Evolutionary conservation across 2,329 filamentous ascomycete genomes (phyloP).

Genomic region (Alternaria infectoria): DNA sequence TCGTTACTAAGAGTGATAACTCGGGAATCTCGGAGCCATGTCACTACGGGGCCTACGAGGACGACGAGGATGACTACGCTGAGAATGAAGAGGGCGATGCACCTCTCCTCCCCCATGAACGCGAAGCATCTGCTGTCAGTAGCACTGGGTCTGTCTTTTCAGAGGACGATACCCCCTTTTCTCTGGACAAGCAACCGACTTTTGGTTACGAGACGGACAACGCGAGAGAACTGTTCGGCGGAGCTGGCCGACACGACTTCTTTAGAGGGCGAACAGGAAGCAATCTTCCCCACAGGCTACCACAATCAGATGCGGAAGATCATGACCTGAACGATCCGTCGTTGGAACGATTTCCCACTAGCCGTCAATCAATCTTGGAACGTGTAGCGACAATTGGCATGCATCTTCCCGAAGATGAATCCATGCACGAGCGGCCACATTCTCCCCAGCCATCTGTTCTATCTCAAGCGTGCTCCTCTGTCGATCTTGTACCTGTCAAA

Average conservation of each 20-base stretch:
- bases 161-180: slow-evolving; percentile 13
- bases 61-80: background rate
- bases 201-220: slow-evolving; percentile 18
- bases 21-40: slow-evolving; percentile 12
- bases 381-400: slow-evolving; percentile 36
- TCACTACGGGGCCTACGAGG: slow-evolving; percentile 15
- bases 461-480: slow-evolving; percentile 41
- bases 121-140: slow-evolving; percentile 15
- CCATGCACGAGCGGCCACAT: slow-evolving; percentile 14
- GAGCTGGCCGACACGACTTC: slow-evolving; percentile 13
- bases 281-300: slow-evolving; percentile 36
- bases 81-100: slow-evolving; percentile 13
- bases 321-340: slow-evolving; percentile 33
- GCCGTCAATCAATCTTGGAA: slow-evolving; percentile 36
- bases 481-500: slow-evolving; percentile 33
- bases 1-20: slow-evolving; percentile 23
- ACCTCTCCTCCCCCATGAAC: slow-evolving; percentile 34
- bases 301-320: slow-evolving; percentile 38
- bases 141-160: slow-evolving; percentile 23
- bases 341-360: slow-evolving; percentile 37
- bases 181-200: slow-evolving; percentile 9
- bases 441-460: slow-evolving; percentile 33
- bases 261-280: slow-evolving; percentile 30
- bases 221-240: slow-evolving; percentile 14
- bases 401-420: slow-evolving; percentile 36